Conservation (phyloP, 495 filamentous ascomycete species). For the Xylaria palmicola region DNA sequence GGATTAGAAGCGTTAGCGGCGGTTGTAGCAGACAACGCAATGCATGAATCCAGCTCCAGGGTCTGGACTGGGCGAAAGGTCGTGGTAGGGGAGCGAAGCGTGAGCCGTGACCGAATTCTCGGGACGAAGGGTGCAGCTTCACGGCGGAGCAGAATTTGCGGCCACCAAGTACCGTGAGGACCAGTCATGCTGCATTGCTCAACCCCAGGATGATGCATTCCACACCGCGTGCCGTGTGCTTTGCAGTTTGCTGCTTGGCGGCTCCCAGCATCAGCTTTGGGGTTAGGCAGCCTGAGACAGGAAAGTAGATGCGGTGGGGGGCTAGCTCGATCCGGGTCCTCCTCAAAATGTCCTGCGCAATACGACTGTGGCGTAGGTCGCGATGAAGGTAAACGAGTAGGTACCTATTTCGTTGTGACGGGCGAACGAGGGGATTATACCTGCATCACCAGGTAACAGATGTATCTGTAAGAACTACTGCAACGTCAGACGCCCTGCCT, state of each 20-base stretch:
- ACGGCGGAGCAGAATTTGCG: not conserved
- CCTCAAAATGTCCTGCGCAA: no score
- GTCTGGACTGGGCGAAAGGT: not conserved
- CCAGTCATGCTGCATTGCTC: not conserved
- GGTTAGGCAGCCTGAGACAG: not conserved
- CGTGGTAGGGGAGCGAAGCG: not conserved
- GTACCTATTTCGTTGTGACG: not conserved
- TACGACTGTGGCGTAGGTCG: no score
- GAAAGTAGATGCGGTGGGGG: not conserved
- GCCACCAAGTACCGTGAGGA: not conserved
- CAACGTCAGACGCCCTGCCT: not conserved
- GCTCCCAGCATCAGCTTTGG: not conserved
- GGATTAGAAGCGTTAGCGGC: not conserved
- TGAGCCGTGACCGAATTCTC: conserved; percentile 11
- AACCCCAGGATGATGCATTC: not conserved
- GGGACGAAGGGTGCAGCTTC: conserved; percentile 3
- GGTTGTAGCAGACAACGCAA: conserved; percentile 1
- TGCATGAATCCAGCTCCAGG: not conserved
- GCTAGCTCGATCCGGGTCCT: not conserved
- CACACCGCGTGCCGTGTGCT: conserved; percentile 1
- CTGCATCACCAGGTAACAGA: not conserved
- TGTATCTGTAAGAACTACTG: not conserved
- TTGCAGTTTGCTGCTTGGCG: conserved; percentile 3
- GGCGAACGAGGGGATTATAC: not conserved
- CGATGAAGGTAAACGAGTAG: no score